Percentiles rank a stretch among this genome's conserved stretches.
Evolutionary conservation across 441 rosid species (phyloP).

Genomic region (Erysimum cheiri): DNA sequence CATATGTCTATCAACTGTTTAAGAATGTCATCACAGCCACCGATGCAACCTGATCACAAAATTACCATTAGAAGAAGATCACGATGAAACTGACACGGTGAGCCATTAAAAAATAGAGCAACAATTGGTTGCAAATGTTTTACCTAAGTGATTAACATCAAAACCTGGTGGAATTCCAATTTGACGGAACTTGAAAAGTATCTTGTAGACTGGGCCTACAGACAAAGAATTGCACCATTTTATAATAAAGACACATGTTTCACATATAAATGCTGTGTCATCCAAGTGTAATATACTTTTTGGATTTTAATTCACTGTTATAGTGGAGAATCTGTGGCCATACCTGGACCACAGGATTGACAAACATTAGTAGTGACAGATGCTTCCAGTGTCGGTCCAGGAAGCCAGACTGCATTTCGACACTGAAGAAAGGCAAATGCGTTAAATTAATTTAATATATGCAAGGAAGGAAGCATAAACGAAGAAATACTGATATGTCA

Average conservation of each 20-base stretch:
- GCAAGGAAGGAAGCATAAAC: constrained; percentile 18
- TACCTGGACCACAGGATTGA: constrained; percentile 89
- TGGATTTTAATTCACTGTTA: constrained; percentile 13
- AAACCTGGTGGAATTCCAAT: constrained; percentile 93
- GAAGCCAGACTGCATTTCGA: constrained; percentile 96
- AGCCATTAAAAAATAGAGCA: background rate
- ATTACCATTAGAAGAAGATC: background rate
- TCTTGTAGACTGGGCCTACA: constrained; percentile 82
- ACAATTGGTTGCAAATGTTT: constrained; percentile 19
- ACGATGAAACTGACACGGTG: constrained; percentile 19
- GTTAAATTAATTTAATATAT: background rate
- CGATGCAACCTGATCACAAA: constrained; percentile 75
- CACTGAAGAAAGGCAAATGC: constrained; percentile 58
- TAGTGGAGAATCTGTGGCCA: background rate
- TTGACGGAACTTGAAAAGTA: constrained; percentile 93
- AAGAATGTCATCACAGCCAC: constrained; percentile 88
- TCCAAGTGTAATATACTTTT: background rate
- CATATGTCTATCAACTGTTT: constrained; percentile 86
- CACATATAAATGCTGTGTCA: background rate
- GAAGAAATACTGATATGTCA: constrained; percentile 5
- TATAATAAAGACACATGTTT: constrained; percentile 6
- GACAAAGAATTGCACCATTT: constrained; percentile 27
- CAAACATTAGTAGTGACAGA: constrained; percentile 75
- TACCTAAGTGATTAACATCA: constrained; percentile 78
- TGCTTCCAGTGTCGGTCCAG: constrained; percentile 90